phyloP scores from a whole-genome alignment of 192 early-diverging fungal species.

The Neocallimastix lanati region DNA sequence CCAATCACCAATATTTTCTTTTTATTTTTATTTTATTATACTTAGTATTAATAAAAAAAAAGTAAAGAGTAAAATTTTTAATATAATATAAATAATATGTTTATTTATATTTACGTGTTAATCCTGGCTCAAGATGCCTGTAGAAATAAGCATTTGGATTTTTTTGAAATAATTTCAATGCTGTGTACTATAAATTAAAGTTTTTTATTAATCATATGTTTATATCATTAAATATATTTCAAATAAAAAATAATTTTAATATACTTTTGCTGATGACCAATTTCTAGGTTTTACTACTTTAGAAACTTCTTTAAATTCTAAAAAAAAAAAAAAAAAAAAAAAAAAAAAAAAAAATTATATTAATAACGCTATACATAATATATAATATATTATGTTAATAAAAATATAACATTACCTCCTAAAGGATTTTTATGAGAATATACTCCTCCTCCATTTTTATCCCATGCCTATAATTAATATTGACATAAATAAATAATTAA shows the following conservation, averaged over 20 bases:
- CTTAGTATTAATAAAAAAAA: no score
- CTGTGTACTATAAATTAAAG: conserved; percentile 8
- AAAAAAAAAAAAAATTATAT: no score
- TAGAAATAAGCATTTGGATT: conserved; percentile 65
- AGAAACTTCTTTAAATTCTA: not conserved
- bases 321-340: no score
- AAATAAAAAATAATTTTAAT: no score
- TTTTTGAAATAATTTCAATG: conserved; percentile 49
- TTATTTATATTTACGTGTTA: conserved; percentile 21
- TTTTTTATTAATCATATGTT: no score
- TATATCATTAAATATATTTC: no score
- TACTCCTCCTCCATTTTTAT: conserved; percentile 52
- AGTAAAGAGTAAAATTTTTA: no score
- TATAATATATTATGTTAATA: no score
- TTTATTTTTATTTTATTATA: conserved; percentile 23
- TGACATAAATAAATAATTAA: no score
- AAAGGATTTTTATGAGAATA: conserved; percentile 49
- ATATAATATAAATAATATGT: no score
- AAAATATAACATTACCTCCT: no score
- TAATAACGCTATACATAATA: no score
- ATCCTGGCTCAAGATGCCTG: conserved; percentile 54
- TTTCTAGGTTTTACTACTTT: not conserved
- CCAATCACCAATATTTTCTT: conserved; percentile 49
- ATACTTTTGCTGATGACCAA: not conserved
- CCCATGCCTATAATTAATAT: conserved; percentile 30